Evolutionary conservation across 1,284 basidiomycete genomes (phyloP).

Genomic region (Austroboletus niveus): DNA sequence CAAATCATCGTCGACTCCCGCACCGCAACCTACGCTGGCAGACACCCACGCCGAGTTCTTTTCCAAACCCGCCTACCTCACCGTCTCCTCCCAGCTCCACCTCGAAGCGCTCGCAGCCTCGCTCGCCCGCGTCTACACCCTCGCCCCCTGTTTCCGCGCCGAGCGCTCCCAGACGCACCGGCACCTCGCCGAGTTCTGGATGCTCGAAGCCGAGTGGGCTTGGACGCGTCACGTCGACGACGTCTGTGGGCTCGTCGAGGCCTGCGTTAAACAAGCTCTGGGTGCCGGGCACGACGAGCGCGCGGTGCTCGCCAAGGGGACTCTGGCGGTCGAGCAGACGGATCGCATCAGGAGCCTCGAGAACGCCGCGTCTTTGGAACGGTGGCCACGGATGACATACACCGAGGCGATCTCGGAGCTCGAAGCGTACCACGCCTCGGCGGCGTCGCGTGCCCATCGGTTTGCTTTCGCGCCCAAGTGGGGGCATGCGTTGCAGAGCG

Average conservation of each 20-base stretch:
- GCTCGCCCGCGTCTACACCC: conserved; percentile 83
- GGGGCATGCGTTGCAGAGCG: conserved; percentile 77
- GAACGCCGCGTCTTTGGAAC: conserved; percentile 33
- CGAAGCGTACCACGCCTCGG: conserved; percentile 35
- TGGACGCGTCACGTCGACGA: conserved; percentile 52
- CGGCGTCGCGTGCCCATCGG: conserved; percentile 17
- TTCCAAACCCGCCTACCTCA: conserved; percentile 77
- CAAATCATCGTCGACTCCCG: conserved; percentile 1
- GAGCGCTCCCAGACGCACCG: conserved; percentile 86
- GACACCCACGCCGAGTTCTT: conserved; percentile 54
- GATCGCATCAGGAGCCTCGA: conserved; percentile 28
- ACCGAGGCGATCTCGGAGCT: conserved; percentile 72
- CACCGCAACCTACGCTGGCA: conserved; percentile 3
- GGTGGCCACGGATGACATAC: conserved; percentile 82
- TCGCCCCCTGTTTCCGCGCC: conserved; percentile 91
- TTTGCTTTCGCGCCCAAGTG: conserved; percentile 65
- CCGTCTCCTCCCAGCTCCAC: conserved; percentile 94
- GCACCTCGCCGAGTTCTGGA: conserved; percentile 98
- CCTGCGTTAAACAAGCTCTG: conserved; percentile 52
- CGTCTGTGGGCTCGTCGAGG: conserved; percentile 74
- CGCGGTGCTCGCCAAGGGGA: conserved; percentile 40
- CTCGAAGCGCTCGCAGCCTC: conserved; percentile 85
- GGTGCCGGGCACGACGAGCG: conserved; percentile 30
- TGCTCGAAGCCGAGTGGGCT: conserved; percentile 93
- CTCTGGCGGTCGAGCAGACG: conserved; percentile 18